Conservation (phyloP, 2,329 filamentous ascomycete genomes). For the Penicillium sp. region DNA sequence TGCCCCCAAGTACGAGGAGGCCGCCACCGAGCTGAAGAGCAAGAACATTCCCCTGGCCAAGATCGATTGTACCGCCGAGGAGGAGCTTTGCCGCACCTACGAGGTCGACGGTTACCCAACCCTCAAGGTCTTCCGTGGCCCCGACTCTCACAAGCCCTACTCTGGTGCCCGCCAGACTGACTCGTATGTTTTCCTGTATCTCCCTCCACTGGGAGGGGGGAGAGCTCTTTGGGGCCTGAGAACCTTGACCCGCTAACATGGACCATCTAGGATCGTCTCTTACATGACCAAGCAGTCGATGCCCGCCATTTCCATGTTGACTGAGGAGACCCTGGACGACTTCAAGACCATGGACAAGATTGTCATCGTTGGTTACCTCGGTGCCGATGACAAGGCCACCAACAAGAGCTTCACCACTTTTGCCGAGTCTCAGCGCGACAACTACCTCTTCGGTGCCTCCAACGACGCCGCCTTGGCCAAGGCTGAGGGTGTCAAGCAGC, state of each 20-base stretch:
- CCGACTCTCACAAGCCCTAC: slow-evolving; percentile 75
- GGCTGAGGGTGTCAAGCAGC: slow-evolving; percentile 81
- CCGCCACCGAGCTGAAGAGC: slow-evolving; percentile 44
- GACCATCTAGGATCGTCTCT: slow-evolving; percentile 51
- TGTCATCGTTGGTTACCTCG: slow-evolving; percentile 84
- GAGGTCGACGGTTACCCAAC: slow-evolving; percentile 98
- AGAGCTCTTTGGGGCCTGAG: too few relatives aligned
- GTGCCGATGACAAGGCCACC: slow-evolving; percentile 70
- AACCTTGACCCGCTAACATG: too few relatives aligned
- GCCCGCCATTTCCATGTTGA: slow-evolving; percentile 79
- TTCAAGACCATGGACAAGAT: slow-evolving; percentile 99
- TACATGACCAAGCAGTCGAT: slow-evolving; percentile 99
- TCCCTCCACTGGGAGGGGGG: not conserved
- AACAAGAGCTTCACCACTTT: slow-evolving; percentile 74
- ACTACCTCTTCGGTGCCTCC: slow-evolving; percentile 85
- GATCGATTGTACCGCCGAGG: slow-evolving; percentile 86
- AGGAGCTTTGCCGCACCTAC: slow-evolving; percentile 80
- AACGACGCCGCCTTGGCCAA: slow-evolving; percentile 78
- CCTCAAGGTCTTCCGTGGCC: slow-evolving; percentile 95
- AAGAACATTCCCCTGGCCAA: slow-evolving; percentile 46
- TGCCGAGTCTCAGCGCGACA: slow-evolving; percentile 74
- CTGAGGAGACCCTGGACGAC: slow-evolving; percentile 76
- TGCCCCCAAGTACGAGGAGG: slow-evolving; percentile 50
- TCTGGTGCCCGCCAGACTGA: slow-evolving; percentile 82
- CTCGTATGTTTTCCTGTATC: slow-evolving; percentile 41